phyloP scores from a whole-genome alignment of 2,329 filamentous ascomycete species.

The Xylariaceae sp. region DNA sequence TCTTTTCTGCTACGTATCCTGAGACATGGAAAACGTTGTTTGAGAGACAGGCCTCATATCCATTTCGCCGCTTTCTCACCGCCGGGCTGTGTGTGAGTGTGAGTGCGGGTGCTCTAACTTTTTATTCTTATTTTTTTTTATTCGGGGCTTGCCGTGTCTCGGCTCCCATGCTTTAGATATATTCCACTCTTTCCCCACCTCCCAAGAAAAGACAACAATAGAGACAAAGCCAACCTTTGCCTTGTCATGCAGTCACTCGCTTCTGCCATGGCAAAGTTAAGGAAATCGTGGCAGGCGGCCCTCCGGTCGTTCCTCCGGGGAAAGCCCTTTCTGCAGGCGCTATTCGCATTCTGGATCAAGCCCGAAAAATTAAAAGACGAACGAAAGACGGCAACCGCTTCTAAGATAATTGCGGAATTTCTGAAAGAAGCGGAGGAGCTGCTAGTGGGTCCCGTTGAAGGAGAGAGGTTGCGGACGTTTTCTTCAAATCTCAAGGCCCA shows the following conservation, averaged over 20 bases:
- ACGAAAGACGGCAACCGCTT: conserved; percentile 17
- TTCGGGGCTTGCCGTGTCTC: conserved; percentile 20
- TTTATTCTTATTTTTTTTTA: background rate
- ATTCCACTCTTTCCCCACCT: conserved; percentile 20
- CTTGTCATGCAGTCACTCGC: conserved; percentile 48
- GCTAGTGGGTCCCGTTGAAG: conserved; percentile 46
- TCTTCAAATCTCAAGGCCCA: conserved; percentile 50
- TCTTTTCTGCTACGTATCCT: conserved; percentile 19
- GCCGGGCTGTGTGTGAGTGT: background rate
- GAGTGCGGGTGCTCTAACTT: background rate
- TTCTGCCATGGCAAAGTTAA: conserved; percentile 55
- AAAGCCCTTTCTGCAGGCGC: conserved; percentile 55
- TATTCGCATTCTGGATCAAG: conserved; percentile 52
- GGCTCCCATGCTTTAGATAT: conserved; percentile 28
- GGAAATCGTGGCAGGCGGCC: conserved; percentile 51
- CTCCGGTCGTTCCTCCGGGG: conserved; percentile 56
- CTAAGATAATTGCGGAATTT: conserved; percentile 46
- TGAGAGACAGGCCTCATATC: conserved; percentile 25
- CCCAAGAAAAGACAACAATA: conserved; percentile 10
- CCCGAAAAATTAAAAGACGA: conserved; percentile 37
- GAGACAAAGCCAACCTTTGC: conserved; percentile 8
- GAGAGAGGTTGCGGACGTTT: conserved; percentile 43
- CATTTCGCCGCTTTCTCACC: conserved; percentile 21
- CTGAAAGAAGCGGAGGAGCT: conserved; percentile 52
- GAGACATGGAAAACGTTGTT: conserved; percentile 30